phyloP scores from a whole-genome alignment of 805 yeast species.

The Sporopachydermia lactativora region DNA sequence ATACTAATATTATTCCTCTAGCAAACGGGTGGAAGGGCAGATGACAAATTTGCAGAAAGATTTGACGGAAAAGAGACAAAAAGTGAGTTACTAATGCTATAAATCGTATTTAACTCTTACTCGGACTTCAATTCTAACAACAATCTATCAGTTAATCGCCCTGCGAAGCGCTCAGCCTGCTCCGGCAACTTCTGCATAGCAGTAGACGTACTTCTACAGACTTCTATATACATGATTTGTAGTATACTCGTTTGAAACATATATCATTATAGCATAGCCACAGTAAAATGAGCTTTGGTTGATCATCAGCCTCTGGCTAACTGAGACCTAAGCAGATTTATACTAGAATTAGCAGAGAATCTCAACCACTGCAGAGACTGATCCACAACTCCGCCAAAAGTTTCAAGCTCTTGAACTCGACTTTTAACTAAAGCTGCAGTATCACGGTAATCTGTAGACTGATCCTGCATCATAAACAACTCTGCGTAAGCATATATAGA shows the following conservation, averaged over 20 bases:
- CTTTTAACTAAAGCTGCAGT: conserved; percentile 54
- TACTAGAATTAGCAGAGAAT: conserved; percentile 48
- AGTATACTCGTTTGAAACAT: too few species aligned
- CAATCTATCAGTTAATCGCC: neutral
- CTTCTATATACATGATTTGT: too few species aligned
- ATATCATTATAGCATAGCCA: too few species aligned
- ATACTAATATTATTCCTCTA: conserved; percentile 7
- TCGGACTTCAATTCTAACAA: too few species aligned
- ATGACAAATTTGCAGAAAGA: conserved; percentile 40
- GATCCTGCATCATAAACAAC: conserved; percentile 67
- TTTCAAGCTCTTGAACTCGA: conserved; percentile 38
- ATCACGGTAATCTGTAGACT: conserved; percentile 34
- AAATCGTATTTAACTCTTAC: too few species aligned
- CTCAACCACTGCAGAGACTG: conserved; percentile 63
- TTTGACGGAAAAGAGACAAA: conserved; percentile 46
- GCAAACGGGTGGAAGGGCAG: conserved; percentile 54
- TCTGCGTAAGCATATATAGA: conserved; percentile 65
- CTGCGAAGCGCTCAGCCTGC: neutral
- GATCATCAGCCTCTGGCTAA: conserved; percentile 49
- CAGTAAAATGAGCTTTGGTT: too few species aligned
- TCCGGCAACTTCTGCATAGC: neutral
- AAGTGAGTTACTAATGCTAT: too few species aligned
- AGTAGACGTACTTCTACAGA: too few species aligned
- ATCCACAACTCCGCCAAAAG: conserved; percentile 44
- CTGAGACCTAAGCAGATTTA: conserved; percentile 62